Base-by-base conservation (phyloP, 1,139 yeast genomes). In the Taphrina pruni region DNA sequence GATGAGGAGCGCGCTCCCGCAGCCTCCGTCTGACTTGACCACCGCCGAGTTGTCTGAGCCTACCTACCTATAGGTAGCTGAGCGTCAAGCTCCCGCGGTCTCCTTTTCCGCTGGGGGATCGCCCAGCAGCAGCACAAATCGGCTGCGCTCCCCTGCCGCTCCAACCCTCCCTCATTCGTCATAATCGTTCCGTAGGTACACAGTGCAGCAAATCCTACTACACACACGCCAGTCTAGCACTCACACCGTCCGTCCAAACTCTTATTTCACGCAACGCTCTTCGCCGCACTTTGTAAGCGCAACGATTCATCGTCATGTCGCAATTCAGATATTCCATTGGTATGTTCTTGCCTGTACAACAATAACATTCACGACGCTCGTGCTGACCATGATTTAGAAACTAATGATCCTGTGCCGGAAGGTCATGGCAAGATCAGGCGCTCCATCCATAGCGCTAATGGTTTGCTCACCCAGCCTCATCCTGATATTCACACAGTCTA, bases 401-500 rank as follows among this genome's bases (percentile, higher is more conserved):
- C 60, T 6, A 45, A 62, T 21, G 66, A 62, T 17, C 50, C 39
- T 17, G 60, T 52, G 17, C 66, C 66, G 55, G 55, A 64, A 41
- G 69, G 68, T 21, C 69, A 69, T 32, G 65, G 69, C 55, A 57
- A 57, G 41, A 65, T 66, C 64, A 45, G 69, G 21, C 56, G 71
- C 35, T 65, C 69, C 11, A 55, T 66, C 35, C 69, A 65, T 58
- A 48, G 70, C 11, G 87, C 86, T 70, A 86, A 85, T 73, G 85
- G 85, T 60, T 77, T 83, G 32, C 74, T 77, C 75, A 70, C 69
- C 12, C 70, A 75, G n/a, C 83, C 83, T 4, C 76, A 74, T 65
- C 75, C 76, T 26, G 77, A 77, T 9, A 74, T 79, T 71, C 81
- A 82, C 70, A 90, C 95, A 8, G 81, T 92, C 57, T 88, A 87